Conservation (phyloP, 2,329 filamentous ascomycete species). For the Penicillium fuscoglaucum region DNA sequence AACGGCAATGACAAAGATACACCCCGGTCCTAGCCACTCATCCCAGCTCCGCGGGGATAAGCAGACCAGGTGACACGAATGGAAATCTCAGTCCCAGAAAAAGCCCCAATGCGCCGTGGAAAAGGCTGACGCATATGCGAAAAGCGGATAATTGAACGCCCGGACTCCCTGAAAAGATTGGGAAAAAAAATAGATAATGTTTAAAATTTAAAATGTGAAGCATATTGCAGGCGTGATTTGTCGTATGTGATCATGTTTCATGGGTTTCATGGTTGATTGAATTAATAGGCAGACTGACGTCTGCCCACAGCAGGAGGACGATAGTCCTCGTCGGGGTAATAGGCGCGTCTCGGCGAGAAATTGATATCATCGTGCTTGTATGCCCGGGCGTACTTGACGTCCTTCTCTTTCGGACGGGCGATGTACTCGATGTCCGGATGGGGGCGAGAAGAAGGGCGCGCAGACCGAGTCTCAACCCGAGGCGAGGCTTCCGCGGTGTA, state of each 20-base stretch:
- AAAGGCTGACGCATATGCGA: constrained; percentile 5
- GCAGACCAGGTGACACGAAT: constrained; percentile 15
- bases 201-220: not conserved
- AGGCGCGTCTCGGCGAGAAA: constrained; percentile 19
- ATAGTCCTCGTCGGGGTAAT: constrained; percentile 23
- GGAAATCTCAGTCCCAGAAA: constrained; percentile 1
- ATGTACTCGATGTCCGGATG: constrained; percentile 29
- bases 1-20: constrained; percentile 8
- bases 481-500: constrained; percentile 27
- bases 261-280: constrained; percentile 1
- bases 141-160: constrained; percentile 11
- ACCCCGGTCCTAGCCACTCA: not conserved
- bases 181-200: not conserved
- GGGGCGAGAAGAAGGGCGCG: constrained; percentile 22
- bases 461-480: constrained; percentile 26
- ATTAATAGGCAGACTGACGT: constrained; percentile 32
- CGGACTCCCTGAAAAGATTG: not conserved
- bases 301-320: constrained; percentile 21
- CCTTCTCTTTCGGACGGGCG: constrained; percentile 24
- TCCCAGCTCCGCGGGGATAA: not conserved
- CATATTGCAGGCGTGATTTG: constrained; percentile 5
- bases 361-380: constrained; percentile 28
- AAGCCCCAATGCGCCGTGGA: constrained; percentile 15
- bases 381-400: constrained; percentile 33
- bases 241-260: constrained; percentile 3